Evolutionary conservation across 75 land plant species (phyloP).

Genomic region (Larix kaempferi): DNA sequence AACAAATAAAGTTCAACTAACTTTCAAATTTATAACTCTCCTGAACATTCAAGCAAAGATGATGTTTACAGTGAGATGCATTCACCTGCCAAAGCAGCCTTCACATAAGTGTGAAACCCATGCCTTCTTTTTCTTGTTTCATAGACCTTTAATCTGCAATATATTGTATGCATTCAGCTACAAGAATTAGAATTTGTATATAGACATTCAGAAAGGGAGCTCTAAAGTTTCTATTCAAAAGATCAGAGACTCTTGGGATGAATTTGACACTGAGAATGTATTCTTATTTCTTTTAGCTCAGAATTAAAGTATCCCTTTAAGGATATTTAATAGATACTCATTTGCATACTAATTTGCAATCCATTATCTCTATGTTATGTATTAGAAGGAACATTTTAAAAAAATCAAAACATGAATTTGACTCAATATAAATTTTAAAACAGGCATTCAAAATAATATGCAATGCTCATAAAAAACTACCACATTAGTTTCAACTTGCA

Average conservation of each 20-base stretch:
- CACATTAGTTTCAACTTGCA: neutral
- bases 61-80: neutral
- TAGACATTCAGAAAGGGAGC: neutral
- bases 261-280: neutral
- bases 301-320: neutral
- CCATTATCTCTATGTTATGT: neutral
- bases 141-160: constrained; percentile 2
- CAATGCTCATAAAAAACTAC: neutral
- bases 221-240: neutral
- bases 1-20: neutral
- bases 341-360: neutral
- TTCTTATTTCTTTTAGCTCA: neutral
- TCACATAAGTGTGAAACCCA: constrained; percentile 1
- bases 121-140: constrained; percentile 8
- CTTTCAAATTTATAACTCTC: neutral
- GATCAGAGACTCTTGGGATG: neutral
- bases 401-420: neutral
- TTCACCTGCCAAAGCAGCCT: constrained; percentile 6
- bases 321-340: neutral
- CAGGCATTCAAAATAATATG: neutral
- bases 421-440: neutral
- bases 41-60: neutral
- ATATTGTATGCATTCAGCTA: neutral
- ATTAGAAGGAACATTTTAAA: neutral
- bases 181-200: neutral